Conservation (phyloP, 305 asterid genomes). For the Solanum aculeatissimum region DNA sequence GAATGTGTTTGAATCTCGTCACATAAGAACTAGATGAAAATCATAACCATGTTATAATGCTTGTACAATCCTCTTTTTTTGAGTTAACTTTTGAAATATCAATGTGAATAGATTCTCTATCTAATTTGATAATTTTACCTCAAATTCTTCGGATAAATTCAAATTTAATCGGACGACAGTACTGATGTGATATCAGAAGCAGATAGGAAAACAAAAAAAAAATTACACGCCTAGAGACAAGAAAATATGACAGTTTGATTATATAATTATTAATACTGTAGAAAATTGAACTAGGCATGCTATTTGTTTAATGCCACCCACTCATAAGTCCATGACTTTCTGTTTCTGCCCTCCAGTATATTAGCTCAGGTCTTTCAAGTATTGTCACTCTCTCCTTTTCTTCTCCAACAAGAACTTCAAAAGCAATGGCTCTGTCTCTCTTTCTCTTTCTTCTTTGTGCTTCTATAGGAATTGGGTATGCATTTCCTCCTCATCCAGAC, state of each 20-base stretch:
- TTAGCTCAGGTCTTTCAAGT: neutral
- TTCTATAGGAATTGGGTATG: slow-evolving; percentile 11
- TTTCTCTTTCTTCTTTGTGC: slow-evolving; percentile 19
- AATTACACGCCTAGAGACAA: neutral
- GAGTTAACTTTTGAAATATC: neutral
- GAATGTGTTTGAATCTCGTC: neutral
- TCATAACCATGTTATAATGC: too few relatives aligned
- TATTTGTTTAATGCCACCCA: slow-evolving; percentile 24
- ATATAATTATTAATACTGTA: neutral
- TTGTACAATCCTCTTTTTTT: neutral
- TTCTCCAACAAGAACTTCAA: neutral
- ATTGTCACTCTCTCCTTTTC: neutral
- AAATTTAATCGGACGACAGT: neutral
- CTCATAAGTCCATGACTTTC: slow-evolving; percentile 26
- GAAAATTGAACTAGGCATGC: slow-evolving; percentile 15
- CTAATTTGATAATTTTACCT: neutral
- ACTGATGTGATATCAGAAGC: too few relatives aligned
- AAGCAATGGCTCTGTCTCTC: slow-evolving; percentile 9
- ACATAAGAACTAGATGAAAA: too few relatives aligned
- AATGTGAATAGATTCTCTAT: accelerated
- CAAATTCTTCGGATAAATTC: accelerated
- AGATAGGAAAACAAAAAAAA: neutral
- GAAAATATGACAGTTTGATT: neutral
- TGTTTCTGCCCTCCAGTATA: slow-evolving; percentile 19
- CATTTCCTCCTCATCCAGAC: slow-evolving; percentile 32